These are phyloP conservation scores for Fusarium sp. DNA, from an alignment of 2,329 filamentous ascomycete genomes.

Conservation along the genomic window DNA sequence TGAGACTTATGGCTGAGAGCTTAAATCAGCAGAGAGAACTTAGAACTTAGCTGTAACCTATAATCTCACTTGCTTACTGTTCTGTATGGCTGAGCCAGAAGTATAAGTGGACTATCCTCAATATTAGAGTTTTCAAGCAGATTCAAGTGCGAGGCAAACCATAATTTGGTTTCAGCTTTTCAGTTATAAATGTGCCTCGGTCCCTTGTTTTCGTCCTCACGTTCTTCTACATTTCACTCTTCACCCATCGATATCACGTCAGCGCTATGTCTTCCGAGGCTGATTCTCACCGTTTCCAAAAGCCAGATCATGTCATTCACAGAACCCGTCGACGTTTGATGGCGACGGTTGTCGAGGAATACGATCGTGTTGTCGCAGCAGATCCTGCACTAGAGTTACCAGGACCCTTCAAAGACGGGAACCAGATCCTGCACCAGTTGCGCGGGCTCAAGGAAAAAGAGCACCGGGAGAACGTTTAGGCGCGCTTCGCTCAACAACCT, in stretches of 20 bases:
- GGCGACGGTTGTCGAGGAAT: not conserved
- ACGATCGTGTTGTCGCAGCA: not conserved
- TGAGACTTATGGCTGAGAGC: too few species aligned
- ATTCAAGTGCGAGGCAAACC: too few species aligned
- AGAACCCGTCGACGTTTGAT: not conserved
- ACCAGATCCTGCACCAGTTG: not conserved
- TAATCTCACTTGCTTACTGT: not conserved
- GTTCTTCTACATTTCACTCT: not conserved
- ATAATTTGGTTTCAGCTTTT: not conserved
- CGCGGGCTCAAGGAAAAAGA: not conserved
- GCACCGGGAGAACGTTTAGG: not conserved
- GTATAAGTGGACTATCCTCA: accelerated
- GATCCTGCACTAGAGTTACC: not conserved
- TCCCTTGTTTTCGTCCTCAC: accelerated
- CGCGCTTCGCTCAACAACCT: not conserved
- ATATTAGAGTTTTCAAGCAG: not conserved
- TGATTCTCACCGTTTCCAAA: not conserved
- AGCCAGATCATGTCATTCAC: not conserved
- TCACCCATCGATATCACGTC: not conserved
- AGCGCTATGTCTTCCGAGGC: not conserved
- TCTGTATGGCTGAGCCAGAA: not conserved
- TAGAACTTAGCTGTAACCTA: too few species aligned
- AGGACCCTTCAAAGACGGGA: not conserved
- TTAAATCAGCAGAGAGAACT: too few species aligned
- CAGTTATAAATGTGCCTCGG: not conserved